Base-by-base conservation (phyloP, 208 protist genomes). In the Leishmania amazonensis region DNA sequence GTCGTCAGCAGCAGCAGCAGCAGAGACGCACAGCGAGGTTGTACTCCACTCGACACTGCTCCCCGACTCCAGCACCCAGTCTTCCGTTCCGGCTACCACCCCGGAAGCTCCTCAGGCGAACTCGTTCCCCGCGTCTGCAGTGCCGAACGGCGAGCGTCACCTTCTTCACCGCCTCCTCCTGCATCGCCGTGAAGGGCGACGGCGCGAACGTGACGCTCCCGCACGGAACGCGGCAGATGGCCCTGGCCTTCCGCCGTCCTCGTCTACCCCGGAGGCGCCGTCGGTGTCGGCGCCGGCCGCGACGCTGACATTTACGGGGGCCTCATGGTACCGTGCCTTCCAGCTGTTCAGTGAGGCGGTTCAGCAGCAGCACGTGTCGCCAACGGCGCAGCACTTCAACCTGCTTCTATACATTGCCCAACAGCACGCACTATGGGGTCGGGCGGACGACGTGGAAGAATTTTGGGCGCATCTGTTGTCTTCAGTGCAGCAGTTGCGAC, bases 341-440 rank as follows among this genome's bases (percentile, higher is more conserved):
- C 28, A 75, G 38, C 82, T 93, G 38, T 96, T 96, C 76, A 82
- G 81, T 62, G 87, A 92, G 15, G 90, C 90, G 13, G 74, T 94
- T 28, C 82, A 87, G 57, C 67, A 88, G 65, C 88, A 90, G 51
- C 88, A 83, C 47, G 89, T 96, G 21, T 83, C 88, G 19, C 91
- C 93, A 7, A 92, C 88, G 5, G 85, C 89, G n/a, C 87, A 89
- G 79, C 93, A 96, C 81, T 88, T 96, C 67, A 94, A 95, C 75
- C 81, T 95, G 0, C 81, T 96, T 9, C 86, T 96, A 1, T 83
- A 85, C 42, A 81, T 94, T 53, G 88, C 90, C 31, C 78, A 91
- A 35, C 85, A 86, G n/a, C 85, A 93, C 74, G 54, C 68, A n/a
- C 72, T 83, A 57, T 96, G 93, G 93, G 54, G 13, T 15, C 84